phyloP scores from a whole-genome alignment of 306 rosid genomes.

The Quercus cerris region DNA sequence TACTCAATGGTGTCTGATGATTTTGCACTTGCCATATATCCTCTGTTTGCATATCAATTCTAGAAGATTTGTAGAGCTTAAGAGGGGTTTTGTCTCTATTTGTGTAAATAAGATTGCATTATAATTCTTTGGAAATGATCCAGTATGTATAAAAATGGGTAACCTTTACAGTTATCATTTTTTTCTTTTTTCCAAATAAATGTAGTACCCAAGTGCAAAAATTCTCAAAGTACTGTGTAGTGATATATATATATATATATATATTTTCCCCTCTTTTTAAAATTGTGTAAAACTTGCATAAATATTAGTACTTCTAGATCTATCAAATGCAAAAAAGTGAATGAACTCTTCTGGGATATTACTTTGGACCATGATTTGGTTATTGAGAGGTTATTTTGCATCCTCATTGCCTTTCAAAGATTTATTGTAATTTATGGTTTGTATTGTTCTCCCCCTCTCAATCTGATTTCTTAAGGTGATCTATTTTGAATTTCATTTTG shows the following conservation, averaged over 20 bases:
- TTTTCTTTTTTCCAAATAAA: background rate
- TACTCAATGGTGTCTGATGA: background rate
- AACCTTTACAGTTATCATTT: background rate
- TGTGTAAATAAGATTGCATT: background rate
- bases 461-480: background rate
- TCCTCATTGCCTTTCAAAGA: background rate
- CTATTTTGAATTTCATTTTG: background rate
- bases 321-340: background rate
- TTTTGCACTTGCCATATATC: background rate
- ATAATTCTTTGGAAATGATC: background rate
- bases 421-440: background rate
- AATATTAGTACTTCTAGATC: background rate
- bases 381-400: background rate
- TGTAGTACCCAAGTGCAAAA: background rate
- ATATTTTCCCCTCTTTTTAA: background rate
- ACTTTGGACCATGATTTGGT: background rate
- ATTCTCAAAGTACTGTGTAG: background rate
- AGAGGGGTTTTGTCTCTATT: background rate
- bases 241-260: too few species aligned
- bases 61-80: background rate
- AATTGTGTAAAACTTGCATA: background rate
- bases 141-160: background rate
- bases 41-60: background rate
- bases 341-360: background rate
- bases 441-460: background rate